These are phyloP conservation scores for Trichoderma sp. DNA, from an alignment of 2,329 filamentous ascomycete species.

Conservation along the genomic window DNA sequence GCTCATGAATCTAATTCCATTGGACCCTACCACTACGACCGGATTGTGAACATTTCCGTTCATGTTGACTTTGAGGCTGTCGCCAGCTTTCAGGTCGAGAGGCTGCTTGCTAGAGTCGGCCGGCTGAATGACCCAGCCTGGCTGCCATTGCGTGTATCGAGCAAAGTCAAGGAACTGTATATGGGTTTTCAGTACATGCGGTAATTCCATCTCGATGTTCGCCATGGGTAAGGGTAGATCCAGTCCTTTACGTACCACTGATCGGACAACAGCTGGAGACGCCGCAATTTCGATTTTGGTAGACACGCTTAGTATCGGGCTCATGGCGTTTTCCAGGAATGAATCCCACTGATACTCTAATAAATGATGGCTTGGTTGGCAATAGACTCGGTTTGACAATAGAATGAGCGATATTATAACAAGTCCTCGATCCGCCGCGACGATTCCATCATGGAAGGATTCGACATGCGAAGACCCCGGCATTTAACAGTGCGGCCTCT, in stretches of 20 bases:
- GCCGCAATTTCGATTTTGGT: constrained; percentile 15
- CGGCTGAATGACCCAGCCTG: constrained; percentile 8
- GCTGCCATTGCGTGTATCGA: constrained; percentile 10
- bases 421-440: neutral
- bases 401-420: neutral
- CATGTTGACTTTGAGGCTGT: constrained; percentile 8
- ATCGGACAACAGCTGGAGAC: constrained; percentile 6
- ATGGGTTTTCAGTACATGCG: neutral
- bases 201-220: neutral
- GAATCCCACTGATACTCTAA: neutral
- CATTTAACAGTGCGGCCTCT: neutral
- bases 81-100: neutral
- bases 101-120: neutral
- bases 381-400: neutral
- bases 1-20: neutral
- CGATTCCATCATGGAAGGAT: neutral
- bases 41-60: neutral
- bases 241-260: constrained; percentile 1
- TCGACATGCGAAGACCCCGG: neutral
- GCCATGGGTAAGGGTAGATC: neutral
- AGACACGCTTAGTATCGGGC: constrained; percentile 6
- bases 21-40: neutral
- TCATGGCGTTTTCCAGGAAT: neutral
- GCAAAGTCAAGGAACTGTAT: constrained; percentile 9
- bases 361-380: neutral